These are phyloP conservation scores for Diutina ranongensis DNA, from an alignment of 1,139 yeast genomes.

Conservation along the genomic window DNA sequence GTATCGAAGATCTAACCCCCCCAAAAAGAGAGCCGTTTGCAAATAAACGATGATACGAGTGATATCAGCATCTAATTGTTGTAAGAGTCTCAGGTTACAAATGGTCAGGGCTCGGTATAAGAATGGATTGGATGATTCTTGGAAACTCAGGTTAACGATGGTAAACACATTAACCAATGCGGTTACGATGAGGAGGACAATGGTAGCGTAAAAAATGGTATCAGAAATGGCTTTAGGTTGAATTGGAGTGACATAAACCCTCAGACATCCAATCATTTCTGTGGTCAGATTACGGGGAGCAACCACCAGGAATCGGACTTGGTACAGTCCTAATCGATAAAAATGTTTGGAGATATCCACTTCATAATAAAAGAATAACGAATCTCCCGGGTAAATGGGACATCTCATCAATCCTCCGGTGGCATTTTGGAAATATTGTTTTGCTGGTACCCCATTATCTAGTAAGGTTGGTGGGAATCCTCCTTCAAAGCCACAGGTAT, in stretches of 20 bases:
- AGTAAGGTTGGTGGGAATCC: neutral
- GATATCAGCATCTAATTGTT: slow-evolving; percentile 46
- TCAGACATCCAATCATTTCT: slow-evolving; percentile 38
- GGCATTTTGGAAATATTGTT: slow-evolving; percentile 16
- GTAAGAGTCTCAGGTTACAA: slow-evolving; percentile 44
- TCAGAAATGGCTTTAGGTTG: slow-evolving; percentile 20
- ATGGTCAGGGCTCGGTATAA: slow-evolving; percentile 48
- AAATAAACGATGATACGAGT: slow-evolving; percentile 38
- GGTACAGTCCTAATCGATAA: slow-evolving; percentile 32
- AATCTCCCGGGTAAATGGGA: slow-evolving; percentile 31
- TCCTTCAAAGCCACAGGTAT: neutral
- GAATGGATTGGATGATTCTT: slow-evolving; percentile 50
- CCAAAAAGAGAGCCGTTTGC: slow-evolving; percentile 49
- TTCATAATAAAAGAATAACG: slow-evolving; percentile 26
- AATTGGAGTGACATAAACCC: slow-evolving; percentile 37
- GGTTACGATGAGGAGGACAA: slow-evolving; percentile 30
- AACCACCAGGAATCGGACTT: slow-evolving; percentile 26
- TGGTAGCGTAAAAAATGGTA: slow-evolving; percentile 28
- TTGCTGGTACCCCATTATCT: slow-evolving; percentile 14
- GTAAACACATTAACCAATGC: slow-evolving; percentile 31
- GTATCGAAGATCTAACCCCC: slow-evolving; percentile 42
- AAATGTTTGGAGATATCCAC: slow-evolving; percentile 23
- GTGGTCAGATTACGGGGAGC: slow-evolving; percentile 11
- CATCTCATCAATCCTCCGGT: slow-evolving; percentile 24
- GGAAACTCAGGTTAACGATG: slow-evolving; percentile 43